Conservation (phyloP, 306 rosid species). For the Quercus dentata region DNA sequence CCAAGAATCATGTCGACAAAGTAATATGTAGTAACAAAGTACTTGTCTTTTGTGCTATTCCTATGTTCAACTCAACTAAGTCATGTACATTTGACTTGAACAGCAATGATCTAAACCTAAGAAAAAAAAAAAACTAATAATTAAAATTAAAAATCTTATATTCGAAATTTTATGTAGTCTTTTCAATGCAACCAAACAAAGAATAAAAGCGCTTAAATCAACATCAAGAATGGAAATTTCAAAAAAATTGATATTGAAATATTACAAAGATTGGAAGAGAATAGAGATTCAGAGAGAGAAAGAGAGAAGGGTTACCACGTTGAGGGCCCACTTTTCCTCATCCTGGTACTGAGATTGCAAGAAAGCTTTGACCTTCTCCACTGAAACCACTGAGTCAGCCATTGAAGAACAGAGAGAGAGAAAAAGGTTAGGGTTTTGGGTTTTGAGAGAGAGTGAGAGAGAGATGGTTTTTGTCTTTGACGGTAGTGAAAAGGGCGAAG, state of each 20-base stretch:
- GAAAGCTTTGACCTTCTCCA: conserved; percentile 57
- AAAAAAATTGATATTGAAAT: no score
- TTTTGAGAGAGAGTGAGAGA: conserved; percentile 10
- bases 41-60: neutral
- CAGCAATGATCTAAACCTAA: neutral
- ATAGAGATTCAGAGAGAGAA: neutral
- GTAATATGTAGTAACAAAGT: neutral
- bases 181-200: neutral
- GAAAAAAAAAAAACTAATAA: no score
- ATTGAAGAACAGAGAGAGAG: conserved; percentile 32
- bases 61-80: neutral
- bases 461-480: neutral
- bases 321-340: conserved; percentile 82
- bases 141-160: no score
- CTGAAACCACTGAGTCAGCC: conserved; percentile 51
- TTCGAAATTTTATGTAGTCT: neutral
- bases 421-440: conserved; percentile 45
- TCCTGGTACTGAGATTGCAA: conserved; percentile 56
- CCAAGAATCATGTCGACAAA: neutral
- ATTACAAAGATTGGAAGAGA: no score
- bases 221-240: neutral
- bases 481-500: neutral
- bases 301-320: conserved; percentile 45
- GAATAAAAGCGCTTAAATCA: neutral
- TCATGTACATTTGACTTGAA: no score